Conservation (phyloP, 768 basidiomycete genomes). For the Termitomyces sp. region DNA sequence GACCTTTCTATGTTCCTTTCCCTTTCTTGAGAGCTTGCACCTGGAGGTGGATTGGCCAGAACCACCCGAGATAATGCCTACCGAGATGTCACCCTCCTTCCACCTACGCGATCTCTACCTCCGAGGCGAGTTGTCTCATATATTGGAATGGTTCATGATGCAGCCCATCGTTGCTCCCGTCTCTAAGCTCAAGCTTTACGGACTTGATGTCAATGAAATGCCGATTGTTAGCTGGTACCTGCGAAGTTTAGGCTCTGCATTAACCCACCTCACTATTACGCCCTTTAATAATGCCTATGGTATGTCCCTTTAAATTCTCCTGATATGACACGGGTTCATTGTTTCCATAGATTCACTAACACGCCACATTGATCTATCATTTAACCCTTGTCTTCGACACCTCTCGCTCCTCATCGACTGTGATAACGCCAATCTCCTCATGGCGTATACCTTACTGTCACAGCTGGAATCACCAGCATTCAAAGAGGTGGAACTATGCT, state of each 20-base stretch:
- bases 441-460: slow-evolving; percentile 7
- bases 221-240: slow-evolving; percentile 12
- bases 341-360: slow-evolving; percentile 5
- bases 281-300: slow-evolving; percentile 6
- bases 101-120: slow-evolving; percentile 12
- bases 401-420: slow-evolving; percentile 13
- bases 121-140: slow-evolving; percentile 13
- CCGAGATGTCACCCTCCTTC: slow-evolving; percentile 2
- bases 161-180: slow-evolving; percentile 8
- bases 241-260: slow-evolving; percentile 7
- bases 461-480: slow-evolving; percentile 10
- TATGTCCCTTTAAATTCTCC: neutral
- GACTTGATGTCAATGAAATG: slow-evolving; percentile 8
- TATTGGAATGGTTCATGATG: slow-evolving; percentile 13
- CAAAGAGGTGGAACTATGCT: slow-evolving; percentile 10
- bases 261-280: slow-evolving; percentile 11
- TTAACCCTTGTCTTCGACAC: slow-evolving; percentile 7
- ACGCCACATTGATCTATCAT: slow-evolving; percentile 9
- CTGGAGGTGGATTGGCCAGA: slow-evolving; percentile 15
- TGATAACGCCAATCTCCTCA: slow-evolving; percentile 3
- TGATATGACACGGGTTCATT: neutral
- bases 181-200: slow-evolving; percentile 12
- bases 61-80: slow-evolving; percentile 2
- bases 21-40: slow-evolving; percentile 8
- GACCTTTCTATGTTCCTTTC: slow-evolving; percentile 12